Percentiles rank a stretch among this genome's conserved stretches.
Conservation (phyloP, 2,329 filamentous ascomycete species). For the Sphaerulina vaccinii region DNA sequence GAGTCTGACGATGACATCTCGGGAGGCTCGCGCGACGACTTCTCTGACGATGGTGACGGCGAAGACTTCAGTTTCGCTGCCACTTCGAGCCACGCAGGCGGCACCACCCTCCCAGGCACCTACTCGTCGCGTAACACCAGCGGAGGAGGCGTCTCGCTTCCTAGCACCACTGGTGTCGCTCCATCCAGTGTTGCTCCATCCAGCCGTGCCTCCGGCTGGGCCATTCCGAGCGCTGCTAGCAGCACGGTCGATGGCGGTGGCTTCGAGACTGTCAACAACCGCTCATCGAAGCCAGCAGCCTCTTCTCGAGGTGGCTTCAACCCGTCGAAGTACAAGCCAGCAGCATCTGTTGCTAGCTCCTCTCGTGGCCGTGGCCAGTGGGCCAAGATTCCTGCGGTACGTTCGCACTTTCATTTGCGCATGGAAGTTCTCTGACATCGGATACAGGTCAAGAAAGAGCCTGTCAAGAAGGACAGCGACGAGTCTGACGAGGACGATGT, state of each 20-base stretch:
- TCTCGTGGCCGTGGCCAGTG: slow-evolving; percentile 6
- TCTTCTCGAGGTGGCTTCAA: not conserved
- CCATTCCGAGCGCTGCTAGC: not conserved
- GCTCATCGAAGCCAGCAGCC: not conserved
- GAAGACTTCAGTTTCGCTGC: not conserved
- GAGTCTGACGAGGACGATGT: slow-evolving; percentile 6
- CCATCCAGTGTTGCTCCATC: not conserved
- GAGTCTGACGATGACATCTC: slow-evolving; percentile 11
- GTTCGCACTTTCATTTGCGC: no score
- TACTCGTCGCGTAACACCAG: slow-evolving; percentile 15
- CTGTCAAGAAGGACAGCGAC: not conserved
- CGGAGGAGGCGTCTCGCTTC: slow-evolving; percentile 19
- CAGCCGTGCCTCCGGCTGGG: not conserved
- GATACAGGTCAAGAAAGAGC: not conserved
- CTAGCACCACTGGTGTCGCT: not conserved
- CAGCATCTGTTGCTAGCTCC: not conserved
- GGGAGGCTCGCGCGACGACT: slow-evolving; percentile 7
- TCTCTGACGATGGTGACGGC: slow-evolving; percentile 12
- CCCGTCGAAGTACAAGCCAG: not conserved
- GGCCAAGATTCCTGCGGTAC: slow-evolving; percentile 13
- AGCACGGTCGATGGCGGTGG: not conserved
- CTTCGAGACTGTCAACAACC: not conserved
- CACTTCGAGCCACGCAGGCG: slow-evolving; percentile 5
- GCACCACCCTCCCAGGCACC: slow-evolving; percentile 17
- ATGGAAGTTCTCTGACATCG: slow-evolving; percentile 1